Base-by-base conservation (phyloP, 257 asterid species). In the Coffea eugenioides region DNA sequence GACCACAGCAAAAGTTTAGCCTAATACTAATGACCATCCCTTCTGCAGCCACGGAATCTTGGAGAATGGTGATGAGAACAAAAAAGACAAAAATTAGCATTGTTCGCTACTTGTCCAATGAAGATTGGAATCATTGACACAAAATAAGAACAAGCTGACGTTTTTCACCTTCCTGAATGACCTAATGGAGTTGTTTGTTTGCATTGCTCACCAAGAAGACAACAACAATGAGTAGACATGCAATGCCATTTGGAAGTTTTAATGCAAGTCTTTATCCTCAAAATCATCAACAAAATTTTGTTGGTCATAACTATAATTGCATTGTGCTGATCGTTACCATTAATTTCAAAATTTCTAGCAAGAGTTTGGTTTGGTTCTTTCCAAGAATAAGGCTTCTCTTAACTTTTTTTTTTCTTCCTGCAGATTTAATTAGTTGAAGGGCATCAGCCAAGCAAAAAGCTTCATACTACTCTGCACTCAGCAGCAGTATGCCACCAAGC, bases 401-500 rank as follows among this genome's bases (percentile, higher is more conserved):
- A 31, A 31, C 34, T 31, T 31, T 31, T 31, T 31, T 31, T 1
- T 31, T 8, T 59, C 39, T 11, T 9, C 41, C 27, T 25, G 41
- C 12, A 10, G 41, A 65, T 1, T 62, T 62, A 62, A n/a, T 25
- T 62, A 10, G 69, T 62, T 62, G 73, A 16, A 69, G 51, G 31
- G 46, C n/a, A 34, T 67, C 72, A 34, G 41, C 48, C 8, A 31
- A 67, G 46, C 46, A 67, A 23, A 43, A 52, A 52, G 34, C 18
- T 56, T 74, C 16, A 31, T 59, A 25, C 12, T 64, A 71, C 34
- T 41, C 57, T 48, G 20, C 48, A 67, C 48, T 76, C 34, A 31
- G 34, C 49, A 25, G 48, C 68, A 70, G 36, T 54, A 90, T 86
- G 90, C 43, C 87, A 81, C 31, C 76, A 77, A 80, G 84, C 49